Evolutionary conservation across 2,329 filamentous ascomycete species (phyloP), one percentile per base, ranked within the genome.

Genomic region (Botrytis aclada): DNA sequence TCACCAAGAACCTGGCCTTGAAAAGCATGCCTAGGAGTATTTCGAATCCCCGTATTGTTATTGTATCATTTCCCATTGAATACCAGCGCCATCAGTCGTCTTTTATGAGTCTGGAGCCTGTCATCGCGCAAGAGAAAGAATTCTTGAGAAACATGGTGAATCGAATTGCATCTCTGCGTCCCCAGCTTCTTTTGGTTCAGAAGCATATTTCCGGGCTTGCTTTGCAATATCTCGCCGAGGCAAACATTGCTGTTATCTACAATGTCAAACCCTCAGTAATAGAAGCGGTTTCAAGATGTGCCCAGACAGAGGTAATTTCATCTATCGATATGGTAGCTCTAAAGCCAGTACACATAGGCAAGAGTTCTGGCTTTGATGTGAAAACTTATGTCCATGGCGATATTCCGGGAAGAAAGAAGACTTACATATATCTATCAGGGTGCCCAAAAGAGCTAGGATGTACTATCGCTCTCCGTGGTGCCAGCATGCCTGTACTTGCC

Each of bases 251-350:
- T 4, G 97, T 98, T 20, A 95, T 92, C 0, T 97, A 96, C 84
- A 98, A 99, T 82, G 95, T 99, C 79, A 99, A 99, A 81, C 90
- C 93, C 47, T 97, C 95, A 0, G 96, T 99, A 20, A 91, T 99
- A 73, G 95, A 97, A 79, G 96, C 97, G 3, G 95, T 99, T 2
- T 93, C 96, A 6, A 89, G 96, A 72, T 98, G 95, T 78, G 94
- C 95, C 1, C 93, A 97, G 79, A 97, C 95, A 0, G 91, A 93
- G 63, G 93, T 98, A 78, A 95, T 98, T 74, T 95, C 95, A 10
- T 98, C 96, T 0, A 90, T 98, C 78, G 96, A 99, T 80, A 97
- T 97, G 86, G 87, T 99, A 58, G 91, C 94, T 14, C 81, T 92
- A 43, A 92, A 91, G 74, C 87, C 89, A 39, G 89, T 93, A 41